These are phyloP conservation scores for Cercospora brassicicola DNA, from an alignment of 2,329 filamentous ascomycete species.

Conservation along the genomic window DNA sequence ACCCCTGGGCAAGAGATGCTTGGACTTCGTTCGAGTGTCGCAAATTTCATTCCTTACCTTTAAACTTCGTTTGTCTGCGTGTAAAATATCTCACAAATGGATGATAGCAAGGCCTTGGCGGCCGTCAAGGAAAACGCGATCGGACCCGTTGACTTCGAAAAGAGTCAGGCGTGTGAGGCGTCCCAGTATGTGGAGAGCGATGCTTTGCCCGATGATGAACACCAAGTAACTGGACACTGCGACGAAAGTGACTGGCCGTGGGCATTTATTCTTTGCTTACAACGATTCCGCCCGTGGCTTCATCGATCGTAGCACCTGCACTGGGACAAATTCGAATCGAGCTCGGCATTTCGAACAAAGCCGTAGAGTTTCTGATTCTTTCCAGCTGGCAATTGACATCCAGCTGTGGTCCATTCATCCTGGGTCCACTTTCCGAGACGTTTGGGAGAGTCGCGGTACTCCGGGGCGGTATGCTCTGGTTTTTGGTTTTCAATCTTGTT, in stretches of 20 bases:
- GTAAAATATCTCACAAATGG: background rate
- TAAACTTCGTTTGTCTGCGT: background rate
- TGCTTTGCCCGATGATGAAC: background rate
- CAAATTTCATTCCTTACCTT: background rate
- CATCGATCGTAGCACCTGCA: background rate
- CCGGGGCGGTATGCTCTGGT: conserved; percentile 34
- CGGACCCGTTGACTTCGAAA: background rate
- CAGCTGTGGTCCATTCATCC: conserved; percentile 40
- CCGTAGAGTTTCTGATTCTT: background rate
- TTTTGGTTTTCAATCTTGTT: conserved; percentile 35
- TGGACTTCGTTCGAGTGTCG: background rate
- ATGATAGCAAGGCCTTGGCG: background rate
- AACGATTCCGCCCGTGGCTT: background rate
- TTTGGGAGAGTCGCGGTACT: conserved; percentile 36
- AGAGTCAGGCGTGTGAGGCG: background rate
- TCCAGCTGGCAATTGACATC: background rate
- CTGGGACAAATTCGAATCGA: background rate
- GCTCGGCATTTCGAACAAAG: background rate
- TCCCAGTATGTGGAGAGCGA: background rate
- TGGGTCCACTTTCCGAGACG: conserved; percentile 44
- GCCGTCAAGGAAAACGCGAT: background rate
- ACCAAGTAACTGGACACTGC: background rate
- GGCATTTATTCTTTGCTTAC: background rate
- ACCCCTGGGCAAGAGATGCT: background rate
- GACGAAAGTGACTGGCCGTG: background rate